A percentile compares a stretch with the other conserved stretches of the same genome.
Conservation (phyloP, 352 stramenopile genomes). For the Phytopythium cucurbitacearum region DNA sequence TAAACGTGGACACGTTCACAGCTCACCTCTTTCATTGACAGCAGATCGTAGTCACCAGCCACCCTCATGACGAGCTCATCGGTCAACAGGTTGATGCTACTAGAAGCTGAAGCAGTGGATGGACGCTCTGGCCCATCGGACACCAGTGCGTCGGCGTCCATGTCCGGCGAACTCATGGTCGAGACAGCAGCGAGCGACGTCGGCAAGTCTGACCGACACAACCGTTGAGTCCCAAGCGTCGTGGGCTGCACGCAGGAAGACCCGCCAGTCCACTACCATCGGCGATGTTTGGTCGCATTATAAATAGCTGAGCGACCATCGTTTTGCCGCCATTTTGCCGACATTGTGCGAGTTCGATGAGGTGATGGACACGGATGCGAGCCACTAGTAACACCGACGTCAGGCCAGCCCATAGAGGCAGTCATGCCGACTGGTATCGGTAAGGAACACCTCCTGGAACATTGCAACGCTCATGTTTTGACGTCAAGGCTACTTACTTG, state of each 20-base stretch:
- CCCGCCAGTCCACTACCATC: no score
- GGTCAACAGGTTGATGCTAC: constrained; percentile 17
- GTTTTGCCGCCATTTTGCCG: no score
- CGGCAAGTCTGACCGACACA: background rate
- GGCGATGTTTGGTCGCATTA: background rate
- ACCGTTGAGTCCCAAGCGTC: constrained; percentile 3
- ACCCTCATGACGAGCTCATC: constrained; percentile 52
- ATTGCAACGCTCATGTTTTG: background rate
- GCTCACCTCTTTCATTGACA: constrained; percentile 56
- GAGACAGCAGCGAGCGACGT: no score
- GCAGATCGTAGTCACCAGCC: constrained; percentile 55
- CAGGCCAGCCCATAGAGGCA: background rate
- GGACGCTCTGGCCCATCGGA: background rate
- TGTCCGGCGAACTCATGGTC: background rate
- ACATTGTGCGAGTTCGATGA: background rate
- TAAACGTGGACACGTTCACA: background rate
- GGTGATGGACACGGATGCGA: background rate
- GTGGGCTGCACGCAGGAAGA: background rate
- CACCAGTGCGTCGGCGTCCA: constrained; percentile 4
- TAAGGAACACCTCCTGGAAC: constrained; percentile 11
- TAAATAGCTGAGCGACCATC: no score
- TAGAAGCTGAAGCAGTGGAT: background rate
- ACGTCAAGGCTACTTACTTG: background rate
- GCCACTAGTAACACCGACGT: background rate
- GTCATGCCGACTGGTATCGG: constrained; percentile 44